phyloP scores from a whole-genome alignment of 169 alveolate species.

The Blepharisma undulans region DNA sequence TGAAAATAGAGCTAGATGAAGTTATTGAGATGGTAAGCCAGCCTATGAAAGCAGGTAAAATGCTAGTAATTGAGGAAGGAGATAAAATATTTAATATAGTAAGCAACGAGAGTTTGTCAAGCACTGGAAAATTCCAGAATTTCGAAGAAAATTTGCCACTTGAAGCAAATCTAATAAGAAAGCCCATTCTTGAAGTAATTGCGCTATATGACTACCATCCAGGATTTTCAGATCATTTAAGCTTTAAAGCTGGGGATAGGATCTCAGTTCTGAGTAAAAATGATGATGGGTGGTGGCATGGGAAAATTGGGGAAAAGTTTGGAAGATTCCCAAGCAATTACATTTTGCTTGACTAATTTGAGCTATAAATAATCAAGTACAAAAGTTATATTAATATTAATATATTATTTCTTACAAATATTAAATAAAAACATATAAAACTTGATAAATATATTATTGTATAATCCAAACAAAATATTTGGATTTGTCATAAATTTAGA shows the following conservation, averaged over 20 bases:
- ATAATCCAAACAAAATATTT: too few species aligned
- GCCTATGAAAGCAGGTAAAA: background rate
- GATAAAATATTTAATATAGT: background rate
- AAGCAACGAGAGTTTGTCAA: background rate
- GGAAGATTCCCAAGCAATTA: background rate
- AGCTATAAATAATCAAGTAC: background rate
- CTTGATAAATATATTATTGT: background rate
- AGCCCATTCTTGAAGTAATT: background rate
- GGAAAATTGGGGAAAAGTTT: constrained; percentile 7
- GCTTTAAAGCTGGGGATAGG: constrained; percentile 13
- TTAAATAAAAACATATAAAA: too few species aligned
- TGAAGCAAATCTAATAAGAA: background rate
- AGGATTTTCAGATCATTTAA: background rate
- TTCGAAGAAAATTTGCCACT: background rate
- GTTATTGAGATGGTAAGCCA: background rate
- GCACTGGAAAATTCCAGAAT: constrained; percentile 6
- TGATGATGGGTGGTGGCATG: constrained; percentile 16
- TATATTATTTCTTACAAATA: background rate
- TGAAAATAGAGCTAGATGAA: background rate
- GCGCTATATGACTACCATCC: background rate
- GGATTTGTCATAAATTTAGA: too few species aligned
- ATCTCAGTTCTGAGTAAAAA: background rate
- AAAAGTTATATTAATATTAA: too few species aligned
- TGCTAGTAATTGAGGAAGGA: too few species aligned
- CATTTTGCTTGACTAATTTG: background rate